Conservation (phyloP, 371 early-diverging fungal species). For the Funneliformis caledonium region DNA sequence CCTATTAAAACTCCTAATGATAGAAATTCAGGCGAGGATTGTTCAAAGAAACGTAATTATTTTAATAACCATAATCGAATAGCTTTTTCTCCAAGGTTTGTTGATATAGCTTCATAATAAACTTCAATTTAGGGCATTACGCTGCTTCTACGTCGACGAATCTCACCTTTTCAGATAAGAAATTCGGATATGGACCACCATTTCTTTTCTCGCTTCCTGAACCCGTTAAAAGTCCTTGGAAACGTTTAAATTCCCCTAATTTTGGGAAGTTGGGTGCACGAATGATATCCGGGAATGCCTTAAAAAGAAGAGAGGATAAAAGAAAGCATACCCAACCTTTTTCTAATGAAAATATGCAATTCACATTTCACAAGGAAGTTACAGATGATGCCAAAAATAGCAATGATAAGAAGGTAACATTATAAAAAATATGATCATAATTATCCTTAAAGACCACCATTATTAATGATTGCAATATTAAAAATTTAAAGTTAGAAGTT, state of each 20-base stretch:
- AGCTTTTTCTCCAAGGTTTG: background rate
- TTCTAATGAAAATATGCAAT: background rate
- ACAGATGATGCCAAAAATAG: background rate
- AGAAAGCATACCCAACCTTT: background rate
- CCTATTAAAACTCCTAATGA: background rate
- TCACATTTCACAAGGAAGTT: background rate
- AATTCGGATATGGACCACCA: background rate
- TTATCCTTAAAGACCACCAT: background rate
- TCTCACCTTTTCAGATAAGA: background rate
- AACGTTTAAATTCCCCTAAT: background rate
- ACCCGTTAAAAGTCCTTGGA: background rate
- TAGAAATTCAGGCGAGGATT: background rate
- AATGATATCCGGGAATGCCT: background rate
- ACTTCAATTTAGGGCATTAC: background rate
- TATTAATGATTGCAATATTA: background rate
- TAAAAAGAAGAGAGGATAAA: background rate
- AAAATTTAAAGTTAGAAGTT: background rate
- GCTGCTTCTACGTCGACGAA: background rate
- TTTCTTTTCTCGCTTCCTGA: constrained; percentile 8
- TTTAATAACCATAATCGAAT: background rate
- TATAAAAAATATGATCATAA: background rate
- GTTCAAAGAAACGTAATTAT: background rate
- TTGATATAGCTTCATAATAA: too few relatives aligned
- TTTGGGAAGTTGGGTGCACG: background rate
- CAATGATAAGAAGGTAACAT: background rate